Percentiles rank a stretch among this genome's conserved stretches.
These are phyloP conservation scores for Saccharum officinarum DNA, from an alignment of 176 grass and related monocot species.

Conservation along the genomic window DNA sequence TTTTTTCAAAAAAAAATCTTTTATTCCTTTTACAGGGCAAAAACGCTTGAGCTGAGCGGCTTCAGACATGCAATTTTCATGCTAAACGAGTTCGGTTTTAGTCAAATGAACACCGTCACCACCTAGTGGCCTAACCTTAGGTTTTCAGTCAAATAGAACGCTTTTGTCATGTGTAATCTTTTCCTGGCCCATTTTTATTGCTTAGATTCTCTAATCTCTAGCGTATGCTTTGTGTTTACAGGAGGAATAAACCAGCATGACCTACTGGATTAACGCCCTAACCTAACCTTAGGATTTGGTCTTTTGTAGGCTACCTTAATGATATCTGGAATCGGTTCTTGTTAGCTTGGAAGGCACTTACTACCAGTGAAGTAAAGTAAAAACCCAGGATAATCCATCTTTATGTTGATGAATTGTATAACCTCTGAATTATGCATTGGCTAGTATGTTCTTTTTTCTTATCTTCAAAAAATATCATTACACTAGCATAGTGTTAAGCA, in stretches of 20 bases:
- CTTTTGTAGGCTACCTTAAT: constrained; percentile 9
- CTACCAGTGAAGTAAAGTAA: constrained; percentile 28
- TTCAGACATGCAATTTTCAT: constrained; percentile 8
- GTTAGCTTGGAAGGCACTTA: constrained; percentile 31
- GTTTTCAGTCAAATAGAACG: not conserved
- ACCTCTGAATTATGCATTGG: constrained; percentile 10
- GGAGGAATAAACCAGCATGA: constrained; percentile 24
- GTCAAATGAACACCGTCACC: not conserved
- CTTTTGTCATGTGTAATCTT: constrained; percentile 5
- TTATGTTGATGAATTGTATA: constrained; percentile 3
- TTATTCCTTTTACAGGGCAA: not conserved
- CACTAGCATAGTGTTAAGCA: not conserved
- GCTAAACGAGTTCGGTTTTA: not conserved
- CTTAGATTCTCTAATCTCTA: not conserved
- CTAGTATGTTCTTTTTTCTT: not conserved
- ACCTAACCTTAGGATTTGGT: constrained; percentile 11
- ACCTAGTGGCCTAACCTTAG: not conserved
- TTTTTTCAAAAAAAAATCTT: not conserved
- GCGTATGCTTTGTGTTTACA: constrained; percentile 30
- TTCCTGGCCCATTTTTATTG: not conserved
- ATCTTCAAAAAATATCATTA: not conserved
- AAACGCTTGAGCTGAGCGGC: not conserved
- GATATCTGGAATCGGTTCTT: constrained; percentile 10
- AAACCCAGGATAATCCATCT: constrained; percentile 12
- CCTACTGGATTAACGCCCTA: not conserved